Evolutionary conservation across 164 flowering plant species (phyloP), one percentile per base, ranked within the genome.

Genomic region (Cinnamomum micranthum): DNA sequence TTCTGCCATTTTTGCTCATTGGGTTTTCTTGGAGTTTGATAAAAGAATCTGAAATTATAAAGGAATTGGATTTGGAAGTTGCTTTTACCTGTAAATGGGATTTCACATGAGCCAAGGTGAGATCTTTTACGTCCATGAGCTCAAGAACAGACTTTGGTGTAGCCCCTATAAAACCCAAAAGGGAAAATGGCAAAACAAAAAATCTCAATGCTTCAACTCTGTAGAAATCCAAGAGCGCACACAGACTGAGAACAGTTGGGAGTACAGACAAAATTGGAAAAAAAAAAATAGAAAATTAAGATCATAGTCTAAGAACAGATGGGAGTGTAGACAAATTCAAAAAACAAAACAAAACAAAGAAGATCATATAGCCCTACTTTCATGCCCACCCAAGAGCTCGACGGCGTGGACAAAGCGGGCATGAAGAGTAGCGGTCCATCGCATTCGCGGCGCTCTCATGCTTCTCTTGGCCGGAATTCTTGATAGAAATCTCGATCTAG

Each of bases 61-160:
- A 15, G 17, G 71, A 47, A 47, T 41, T 69, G 25, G 71, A 47
- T n/a, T 41, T 69, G 19, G 24, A 41, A 41, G 31, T 67, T 10
- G 14, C 28, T 67, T 31, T 75, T 86, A 95, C 99, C 99, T 93
- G 99, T 75, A 95, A 85, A 86, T 95, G 99, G 72, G 95, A 90
- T 83, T 95, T 95, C 68, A 95, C 99, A 89, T 95, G 98, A 31
- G 97, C 98, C 71, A 95, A 81, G 59, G 98, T 95, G 78, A 95
- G 98, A 89, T 95, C 99, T 78, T 95, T 95, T 31, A 95, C 99
- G 91, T 93, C 99, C 99, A 95, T 95, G 72, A 95, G 96, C 91
- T 95, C 99, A 71, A 95, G 93, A 73, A 95, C 99, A 72, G 98
- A 95, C 80, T 95, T 95, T 65, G 98, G 98, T 59, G 98, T 95